phyloP scores from a whole-genome alignment of 768 basidiomycete genomes.

The Suillus subaureus region DNA sequence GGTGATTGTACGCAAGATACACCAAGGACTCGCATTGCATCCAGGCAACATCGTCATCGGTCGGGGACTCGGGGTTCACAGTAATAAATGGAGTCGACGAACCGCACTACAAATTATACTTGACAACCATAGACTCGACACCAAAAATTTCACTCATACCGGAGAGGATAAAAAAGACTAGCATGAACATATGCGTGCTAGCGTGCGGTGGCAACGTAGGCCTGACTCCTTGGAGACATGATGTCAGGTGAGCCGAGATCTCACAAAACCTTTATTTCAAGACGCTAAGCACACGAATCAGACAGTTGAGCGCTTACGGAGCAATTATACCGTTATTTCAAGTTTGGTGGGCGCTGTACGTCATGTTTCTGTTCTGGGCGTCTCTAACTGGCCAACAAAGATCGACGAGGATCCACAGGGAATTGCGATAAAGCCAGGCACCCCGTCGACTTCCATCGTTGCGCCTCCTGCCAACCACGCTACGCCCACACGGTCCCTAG shows the following conservation, averaged over 20 bases:
- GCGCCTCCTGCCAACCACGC: background rate
- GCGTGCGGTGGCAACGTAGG: background rate
- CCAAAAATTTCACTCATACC: background rate
- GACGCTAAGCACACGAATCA: background rate
- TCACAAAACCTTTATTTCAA: slow-evolving; percentile 6
- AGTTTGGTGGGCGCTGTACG: background rate
- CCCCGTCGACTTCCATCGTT: background rate
- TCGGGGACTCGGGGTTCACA: background rate
- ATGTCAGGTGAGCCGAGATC: background rate
- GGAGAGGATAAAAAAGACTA: background rate
- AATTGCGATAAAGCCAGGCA: slow-evolving; percentile 1
- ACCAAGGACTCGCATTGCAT: background rate
- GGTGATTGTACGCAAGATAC: background rate
- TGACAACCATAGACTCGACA: background rate
- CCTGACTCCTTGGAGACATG: background rate
- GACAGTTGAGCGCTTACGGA: slow-evolving; percentile 1
- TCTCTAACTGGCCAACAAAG: background rate
- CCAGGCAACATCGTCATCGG: background rate
- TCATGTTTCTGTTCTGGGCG: background rate
- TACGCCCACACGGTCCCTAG: slow-evolving; percentile 4
- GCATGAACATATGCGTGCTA: background rate
- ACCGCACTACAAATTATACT: background rate
- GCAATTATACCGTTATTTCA: background rate
- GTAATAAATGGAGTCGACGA: no score
- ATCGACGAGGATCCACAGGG: slow-evolving; percentile 7